Evolutionary conservation across 257 asterid species (phyloP).

Genomic region (Solanum neorickii): DNA sequence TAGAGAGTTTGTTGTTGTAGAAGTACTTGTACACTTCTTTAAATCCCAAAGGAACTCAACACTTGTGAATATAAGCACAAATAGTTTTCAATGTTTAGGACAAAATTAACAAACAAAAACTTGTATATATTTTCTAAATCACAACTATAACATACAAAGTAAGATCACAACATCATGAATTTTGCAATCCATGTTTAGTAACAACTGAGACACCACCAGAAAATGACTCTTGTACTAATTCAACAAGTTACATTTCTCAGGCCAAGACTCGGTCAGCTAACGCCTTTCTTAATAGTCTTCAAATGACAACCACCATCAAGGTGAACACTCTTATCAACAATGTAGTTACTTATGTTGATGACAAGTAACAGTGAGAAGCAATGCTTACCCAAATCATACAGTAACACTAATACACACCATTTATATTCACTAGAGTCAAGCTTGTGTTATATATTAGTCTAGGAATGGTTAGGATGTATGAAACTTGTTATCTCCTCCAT

Average conservation of each 20-base stretch:
- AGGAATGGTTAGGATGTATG: conserved; percentile 11
- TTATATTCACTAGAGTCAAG: conserved; percentile 1
- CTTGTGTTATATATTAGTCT: conserved; percentile 2
- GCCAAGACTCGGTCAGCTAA: neutral
- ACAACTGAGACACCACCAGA: neutral
- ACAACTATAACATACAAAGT: conserved; percentile 8
- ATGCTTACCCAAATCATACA: neutral
- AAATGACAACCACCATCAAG: neutral
- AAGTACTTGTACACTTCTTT: neutral
- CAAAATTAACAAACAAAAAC: neutral
- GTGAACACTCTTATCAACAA: neutral
- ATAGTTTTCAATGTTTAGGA: neutral
- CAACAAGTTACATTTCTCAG: neutral
- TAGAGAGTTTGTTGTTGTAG: neutral
- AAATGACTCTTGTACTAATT: neutral
- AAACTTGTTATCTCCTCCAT: conserved; percentile 47
- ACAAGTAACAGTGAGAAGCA: neutral
- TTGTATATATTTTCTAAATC: neutral
- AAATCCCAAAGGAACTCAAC: neutral
- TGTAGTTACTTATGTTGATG: neutral
- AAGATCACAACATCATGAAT: neutral
- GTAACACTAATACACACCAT: neutral
- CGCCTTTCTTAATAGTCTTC: neutral
- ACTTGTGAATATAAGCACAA: neutral
- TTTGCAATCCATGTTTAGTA: neutral